A percentile compares a stretch with the other conserved stretches of the same genome.
These are phyloP conservation scores for Phytophthora chlamydospora DNA, from an alignment of 352 stramenopile genomes.

Conservation along the genomic window DNA sequence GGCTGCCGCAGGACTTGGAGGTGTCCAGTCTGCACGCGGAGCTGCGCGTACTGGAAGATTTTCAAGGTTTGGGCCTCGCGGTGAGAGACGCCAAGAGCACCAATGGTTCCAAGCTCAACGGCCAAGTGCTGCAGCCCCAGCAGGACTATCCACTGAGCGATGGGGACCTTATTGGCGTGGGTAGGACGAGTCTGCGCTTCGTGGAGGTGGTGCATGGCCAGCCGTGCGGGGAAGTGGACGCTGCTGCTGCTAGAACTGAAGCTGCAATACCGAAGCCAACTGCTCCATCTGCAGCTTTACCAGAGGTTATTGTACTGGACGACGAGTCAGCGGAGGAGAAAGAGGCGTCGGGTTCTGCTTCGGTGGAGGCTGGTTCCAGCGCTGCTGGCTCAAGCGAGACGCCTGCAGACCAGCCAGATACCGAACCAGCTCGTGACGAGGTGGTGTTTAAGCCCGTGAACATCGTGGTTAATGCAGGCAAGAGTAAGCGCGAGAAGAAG, in stretches of 20 bases:
- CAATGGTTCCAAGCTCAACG: constrained; percentile 67
- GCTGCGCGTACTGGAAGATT: constrained; percentile 29
- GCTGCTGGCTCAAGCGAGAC: not conserved
- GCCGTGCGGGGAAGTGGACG: constrained; percentile 13
- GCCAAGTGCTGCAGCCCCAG: constrained; percentile 21
- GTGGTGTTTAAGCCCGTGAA: constrained; percentile 4
- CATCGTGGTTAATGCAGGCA: not conserved
- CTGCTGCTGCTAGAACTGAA: constrained; percentile 1
- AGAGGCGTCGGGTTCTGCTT: not conserved
- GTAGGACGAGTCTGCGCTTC: constrained; percentile 45
- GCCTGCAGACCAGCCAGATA: constrained; percentile 25
- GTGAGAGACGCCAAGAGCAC: constrained; percentile 57
- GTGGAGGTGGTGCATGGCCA: constrained; percentile 28
- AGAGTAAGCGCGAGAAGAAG: not conserved
- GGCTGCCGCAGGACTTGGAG: constrained; percentile 58
- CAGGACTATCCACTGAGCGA: constrained; percentile 39
- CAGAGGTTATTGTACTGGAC: constrained; percentile 24
- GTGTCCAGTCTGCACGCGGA: constrained; percentile 64
- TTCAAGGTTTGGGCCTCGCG: not conserved
- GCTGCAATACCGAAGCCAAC: constrained; percentile 12
- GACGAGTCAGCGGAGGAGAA: constrained; percentile 11
- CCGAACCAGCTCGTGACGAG: constrained; percentile 19
- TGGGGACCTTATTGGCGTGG: constrained; percentile 53
- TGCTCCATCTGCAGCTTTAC: constrained; percentile 12
- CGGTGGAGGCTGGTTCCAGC: not conserved